Percentiles rank a stretch among this genome's conserved stretches.
Evolutionary conservation across 352 stramenopile genomes (phyloP).

Genomic region (Pythium angustatum): DNA sequence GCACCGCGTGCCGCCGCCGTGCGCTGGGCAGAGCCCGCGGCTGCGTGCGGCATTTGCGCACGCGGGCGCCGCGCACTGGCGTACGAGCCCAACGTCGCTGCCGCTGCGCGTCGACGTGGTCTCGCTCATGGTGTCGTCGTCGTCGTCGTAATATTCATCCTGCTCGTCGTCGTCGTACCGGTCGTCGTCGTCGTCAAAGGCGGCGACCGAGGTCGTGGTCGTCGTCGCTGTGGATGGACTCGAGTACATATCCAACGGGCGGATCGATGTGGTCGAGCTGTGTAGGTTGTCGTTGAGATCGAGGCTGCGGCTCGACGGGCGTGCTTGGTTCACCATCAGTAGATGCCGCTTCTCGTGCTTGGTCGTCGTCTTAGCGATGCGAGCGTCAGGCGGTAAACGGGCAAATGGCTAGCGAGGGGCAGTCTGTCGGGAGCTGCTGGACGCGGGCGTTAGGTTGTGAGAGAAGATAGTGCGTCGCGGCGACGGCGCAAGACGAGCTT

Average conservation of each 20-base stretch:
- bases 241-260: too few species aligned
- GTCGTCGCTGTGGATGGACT: too few species aligned
- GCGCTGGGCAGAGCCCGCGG: conserved; percentile 56
- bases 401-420: too few species aligned
- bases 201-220: neutral
- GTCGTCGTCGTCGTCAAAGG: conserved; percentile 2
- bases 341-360: too few species aligned
- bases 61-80: conserved; percentile 23
- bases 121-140: conserved; percentile 7
- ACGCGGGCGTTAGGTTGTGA: too few species aligned
- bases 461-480: conserved; percentile 2
- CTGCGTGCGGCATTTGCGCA: conserved; percentile 53
- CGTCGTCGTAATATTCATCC: conserved; percentile 13
- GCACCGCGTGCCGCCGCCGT: conserved; percentile 67
- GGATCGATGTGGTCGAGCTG: too few species aligned
- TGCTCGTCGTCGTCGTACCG: conserved; percentile 11
- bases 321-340: too few species aligned
- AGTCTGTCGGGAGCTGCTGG: too few species aligned
- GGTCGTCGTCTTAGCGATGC: too few species aligned
- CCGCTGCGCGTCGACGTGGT: conserved; percentile 7
- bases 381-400: too few species aligned
- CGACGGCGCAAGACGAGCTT: neutral
- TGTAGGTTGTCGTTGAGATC: too few species aligned
- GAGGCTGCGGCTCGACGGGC: too few species aligned
- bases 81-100: neutral